These are phyloP conservation scores for Xenoacremonium recifei DNA, from an alignment of 2,329 filamentous ascomycete species.

Conservation along the genomic window DNA sequence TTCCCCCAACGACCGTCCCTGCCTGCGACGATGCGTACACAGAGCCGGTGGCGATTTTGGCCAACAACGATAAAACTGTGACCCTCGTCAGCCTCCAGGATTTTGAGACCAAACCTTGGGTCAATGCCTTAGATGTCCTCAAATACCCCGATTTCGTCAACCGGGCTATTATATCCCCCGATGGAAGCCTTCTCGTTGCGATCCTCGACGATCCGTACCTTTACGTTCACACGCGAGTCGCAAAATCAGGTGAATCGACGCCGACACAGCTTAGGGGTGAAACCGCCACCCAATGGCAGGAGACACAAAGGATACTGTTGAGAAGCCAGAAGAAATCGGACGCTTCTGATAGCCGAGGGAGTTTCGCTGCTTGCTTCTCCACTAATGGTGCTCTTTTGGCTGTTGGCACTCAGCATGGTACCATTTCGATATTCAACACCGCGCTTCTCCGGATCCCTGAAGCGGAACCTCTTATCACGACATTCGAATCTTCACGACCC, in stretches of 20 bases:
- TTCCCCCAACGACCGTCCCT: conserved; percentile 39
- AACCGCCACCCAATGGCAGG: conserved; percentile 48
- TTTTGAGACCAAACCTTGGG: conserved; percentile 42
- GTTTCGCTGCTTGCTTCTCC: conserved; percentile 78
- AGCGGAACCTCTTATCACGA: conserved; percentile 64
- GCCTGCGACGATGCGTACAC: conserved; percentile 41
- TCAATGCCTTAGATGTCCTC: conserved; percentile 65
- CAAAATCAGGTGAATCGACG: conserved; percentile 31
- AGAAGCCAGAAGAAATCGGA: conserved; percentile 58
- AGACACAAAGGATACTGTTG: conserved; percentile 52
- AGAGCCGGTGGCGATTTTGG: conserved; percentile 65
- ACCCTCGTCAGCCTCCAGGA: conserved; percentile 76
- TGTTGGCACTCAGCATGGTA: conserved; percentile 76
- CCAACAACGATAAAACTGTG: conserved; percentile 91
- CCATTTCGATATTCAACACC: conserved; percentile 72
- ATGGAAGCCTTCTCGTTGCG: conserved; percentile 75
- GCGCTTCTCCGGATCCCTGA: conserved; percentile 42
- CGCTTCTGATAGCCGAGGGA: conserved; percentile 58
- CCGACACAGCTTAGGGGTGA: conserved; percentile 23
- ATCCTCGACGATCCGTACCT: conserved; percentile 85
- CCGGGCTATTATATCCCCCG: conserved; percentile 88
- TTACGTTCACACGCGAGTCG: conserved; percentile 71
- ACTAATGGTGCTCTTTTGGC: conserved; percentile 69
- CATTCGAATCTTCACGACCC: conserved; percentile 76
- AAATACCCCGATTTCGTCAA: conserved; percentile 85